Percentiles rank a stretch among this genome's conserved stretches.
Evolutionary conservation across 257 asterid species (phyloP).

Genomic region (Solanum phureja): DNA sequence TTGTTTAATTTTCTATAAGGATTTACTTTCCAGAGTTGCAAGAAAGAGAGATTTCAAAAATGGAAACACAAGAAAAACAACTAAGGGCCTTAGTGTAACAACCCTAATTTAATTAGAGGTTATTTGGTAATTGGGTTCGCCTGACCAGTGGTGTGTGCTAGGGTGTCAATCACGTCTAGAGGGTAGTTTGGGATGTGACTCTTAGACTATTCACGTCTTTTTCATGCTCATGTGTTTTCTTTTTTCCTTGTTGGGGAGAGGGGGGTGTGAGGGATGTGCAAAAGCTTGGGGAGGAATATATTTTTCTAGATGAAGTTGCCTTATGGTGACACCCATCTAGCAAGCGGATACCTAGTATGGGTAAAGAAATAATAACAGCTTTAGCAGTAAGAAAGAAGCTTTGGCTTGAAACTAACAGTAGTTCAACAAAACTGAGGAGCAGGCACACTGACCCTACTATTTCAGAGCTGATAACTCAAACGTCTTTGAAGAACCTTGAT

Average conservation of each 20-base stretch:
- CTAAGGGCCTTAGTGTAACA: not conserved
- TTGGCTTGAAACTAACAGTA: not conserved
- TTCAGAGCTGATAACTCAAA: not conserved
- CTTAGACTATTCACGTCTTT: not conserved
- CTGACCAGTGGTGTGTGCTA: not conserved
- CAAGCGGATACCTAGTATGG: not conserved
- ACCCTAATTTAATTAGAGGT: not conserved
- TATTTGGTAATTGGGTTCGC: not conserved
- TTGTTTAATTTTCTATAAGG: not conserved
- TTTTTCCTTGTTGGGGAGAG: not conserved
- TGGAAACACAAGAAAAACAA: not conserved
- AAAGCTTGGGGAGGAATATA: not conserved
- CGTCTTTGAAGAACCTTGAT: not conserved
- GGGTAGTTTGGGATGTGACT: not conserved
- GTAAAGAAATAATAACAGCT: not conserved
- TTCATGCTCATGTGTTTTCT: not conserved
- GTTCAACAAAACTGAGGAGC: not conserved
- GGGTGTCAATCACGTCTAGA: not conserved
- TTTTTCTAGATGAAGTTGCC: not conserved
- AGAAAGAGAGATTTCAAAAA: not conserved
- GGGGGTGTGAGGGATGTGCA: not conserved
- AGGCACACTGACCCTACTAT: not conserved
- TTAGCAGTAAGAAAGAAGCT: not conserved
- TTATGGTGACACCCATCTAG: not conserved
- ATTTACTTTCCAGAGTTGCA: not conserved